Base-by-base conservation (phyloP, 257 asterid species). In the Plantago major region DNA sequence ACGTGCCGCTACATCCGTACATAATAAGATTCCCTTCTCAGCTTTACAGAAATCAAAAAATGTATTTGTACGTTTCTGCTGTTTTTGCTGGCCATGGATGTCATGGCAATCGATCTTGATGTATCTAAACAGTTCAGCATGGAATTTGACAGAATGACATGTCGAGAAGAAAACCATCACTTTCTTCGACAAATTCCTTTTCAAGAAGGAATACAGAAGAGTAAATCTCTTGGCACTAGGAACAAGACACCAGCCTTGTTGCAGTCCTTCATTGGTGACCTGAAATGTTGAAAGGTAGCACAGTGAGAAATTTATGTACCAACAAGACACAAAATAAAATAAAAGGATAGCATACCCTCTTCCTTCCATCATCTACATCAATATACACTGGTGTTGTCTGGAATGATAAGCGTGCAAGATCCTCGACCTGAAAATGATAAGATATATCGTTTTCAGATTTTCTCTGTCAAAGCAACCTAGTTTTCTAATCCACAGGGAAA, bases 121-220 rank as follows among this genome's bases (percentile, higher is more conserved):
- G 66, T 87, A 83, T 62, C 79, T 81, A 46, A 93, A 91, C 71
- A 93, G 94, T 55, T 89, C 99, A 0, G 94, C 72, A 64, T 93
- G 96, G 71, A 87, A 93, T 75, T 85, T 87, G 66, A 93, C 99
- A 10, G 97, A 93, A 60, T 80, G 66, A 77, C 99, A 79, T 1
- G 99, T 83, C 15, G 99, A 93, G 82, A 93, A 93, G 84, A 93
- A 93, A 75, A 93, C 97, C 99, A 93, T 93, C 71, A 93, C 85
- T 89, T 89, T 93, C 94, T 93, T 89, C 18, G 92, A 73, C 64
- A 71, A 70, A 60, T 93, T 89, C 79, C 79, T 87, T 80, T 85
- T 93, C 77, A 93, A 76, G 78, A 93, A 93, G 60, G 96, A 81
- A 73, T 89, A 93, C n/a, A 93, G 94, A 74, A 93, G 94, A 74